A percentile compares a stretch with the other conserved stretches of the same genome.
These are phyloP conservation scores for Calocera cornea DNA, from an alignment of 768 basidiomycete species.

Conservation along the genomic window DNA sequence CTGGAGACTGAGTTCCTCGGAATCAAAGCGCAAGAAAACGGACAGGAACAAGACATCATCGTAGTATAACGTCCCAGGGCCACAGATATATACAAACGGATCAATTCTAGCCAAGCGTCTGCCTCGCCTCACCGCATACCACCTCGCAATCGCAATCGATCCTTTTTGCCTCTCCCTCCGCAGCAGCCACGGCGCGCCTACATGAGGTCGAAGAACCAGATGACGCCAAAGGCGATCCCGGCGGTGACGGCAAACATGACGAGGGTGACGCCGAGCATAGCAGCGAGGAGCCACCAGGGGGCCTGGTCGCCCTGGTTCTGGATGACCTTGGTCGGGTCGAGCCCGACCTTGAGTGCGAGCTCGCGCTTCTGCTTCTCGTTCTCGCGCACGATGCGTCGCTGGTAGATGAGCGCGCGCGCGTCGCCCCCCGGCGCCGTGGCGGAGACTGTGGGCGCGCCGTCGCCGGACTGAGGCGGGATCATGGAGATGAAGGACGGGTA, in stretches of 20 bases:
- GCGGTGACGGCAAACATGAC: slow-evolving; percentile 2
- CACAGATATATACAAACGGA: no score
- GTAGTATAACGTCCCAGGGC: no score
- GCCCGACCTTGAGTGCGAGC: slow-evolving; percentile 9
- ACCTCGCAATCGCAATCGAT: no score
- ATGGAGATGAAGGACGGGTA: slow-evolving; percentile 76
- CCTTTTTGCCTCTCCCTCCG: no score
- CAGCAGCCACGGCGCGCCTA: background rate
- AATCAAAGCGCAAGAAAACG: no score
- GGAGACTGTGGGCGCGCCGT: slow-evolving; percentile 16
- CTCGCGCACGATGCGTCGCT: slow-evolving; percentile 18
- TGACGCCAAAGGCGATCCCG: background rate
- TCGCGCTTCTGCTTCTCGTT: slow-evolving; percentile 13
- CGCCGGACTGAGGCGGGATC: slow-evolving; percentile 9
- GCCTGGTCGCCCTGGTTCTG: slow-evolving; percentile 5
- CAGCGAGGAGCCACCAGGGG: slow-evolving; percentile 9
- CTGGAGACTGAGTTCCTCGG: no score
- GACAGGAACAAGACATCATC: no score
- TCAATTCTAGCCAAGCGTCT: no score
- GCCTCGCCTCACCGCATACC: no score
- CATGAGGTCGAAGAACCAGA: slow-evolving; percentile 6
- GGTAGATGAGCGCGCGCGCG: slow-evolving; percentile 19
- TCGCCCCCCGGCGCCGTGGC: slow-evolving; percentile 24
- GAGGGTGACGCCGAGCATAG: slow-evolving; percentile 7
- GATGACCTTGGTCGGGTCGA: slow-evolving; percentile 7